Conservation (phyloP, 768 basidiomycete species). For the Holtermannia corniformis region DNA sequence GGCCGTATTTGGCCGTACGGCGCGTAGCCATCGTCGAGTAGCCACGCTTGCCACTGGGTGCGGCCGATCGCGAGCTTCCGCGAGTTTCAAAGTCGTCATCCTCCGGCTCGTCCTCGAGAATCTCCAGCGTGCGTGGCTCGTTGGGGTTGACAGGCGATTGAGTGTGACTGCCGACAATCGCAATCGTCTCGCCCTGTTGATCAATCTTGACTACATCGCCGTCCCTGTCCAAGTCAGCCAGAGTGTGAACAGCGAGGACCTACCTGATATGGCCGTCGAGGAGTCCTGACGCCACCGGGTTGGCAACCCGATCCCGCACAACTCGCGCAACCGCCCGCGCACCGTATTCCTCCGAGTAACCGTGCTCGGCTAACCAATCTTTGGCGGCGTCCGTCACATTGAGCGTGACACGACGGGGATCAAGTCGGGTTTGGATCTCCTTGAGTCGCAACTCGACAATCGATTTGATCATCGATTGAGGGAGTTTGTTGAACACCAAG, state of each 20-base stretch:
- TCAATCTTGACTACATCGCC: slow-evolving; percentile 59
- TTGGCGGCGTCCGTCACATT: slow-evolving; percentile 57
- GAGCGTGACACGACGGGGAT: slow-evolving; percentile 56
- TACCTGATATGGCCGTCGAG: slow-evolving; percentile 69
- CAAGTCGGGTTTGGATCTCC: slow-evolving; percentile 62
- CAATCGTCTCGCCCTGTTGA: slow-evolving; percentile 46
- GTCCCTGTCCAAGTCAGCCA: slow-evolving; percentile 44
- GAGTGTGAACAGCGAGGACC: slow-evolving; percentile 2
- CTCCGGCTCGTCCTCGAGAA: slow-evolving; percentile 18
- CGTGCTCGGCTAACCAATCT: slow-evolving; percentile 62
- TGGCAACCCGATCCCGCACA: slow-evolving; percentile 68
- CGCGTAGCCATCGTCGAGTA: background rate
- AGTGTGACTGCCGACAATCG: slow-evolving; percentile 3
- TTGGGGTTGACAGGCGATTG: background rate
- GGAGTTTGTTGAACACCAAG: slow-evolving; percentile 75
- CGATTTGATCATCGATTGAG: slow-evolving; percentile 59
- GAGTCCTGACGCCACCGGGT: slow-evolving; percentile 71
- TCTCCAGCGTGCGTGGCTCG: slow-evolving; percentile 17
- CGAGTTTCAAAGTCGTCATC: background rate
- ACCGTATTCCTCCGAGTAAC: slow-evolving; percentile 77
- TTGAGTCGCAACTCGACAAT: slow-evolving; percentile 67
- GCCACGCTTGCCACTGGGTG: too few relatives aligned
- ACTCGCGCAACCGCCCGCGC: slow-evolving; percentile 81
- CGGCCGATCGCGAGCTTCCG: background rate
- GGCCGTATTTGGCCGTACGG: background rate